Base-by-base conservation (phyloP, 441 rosid genomes). In the Kokia cookei region DNA sequence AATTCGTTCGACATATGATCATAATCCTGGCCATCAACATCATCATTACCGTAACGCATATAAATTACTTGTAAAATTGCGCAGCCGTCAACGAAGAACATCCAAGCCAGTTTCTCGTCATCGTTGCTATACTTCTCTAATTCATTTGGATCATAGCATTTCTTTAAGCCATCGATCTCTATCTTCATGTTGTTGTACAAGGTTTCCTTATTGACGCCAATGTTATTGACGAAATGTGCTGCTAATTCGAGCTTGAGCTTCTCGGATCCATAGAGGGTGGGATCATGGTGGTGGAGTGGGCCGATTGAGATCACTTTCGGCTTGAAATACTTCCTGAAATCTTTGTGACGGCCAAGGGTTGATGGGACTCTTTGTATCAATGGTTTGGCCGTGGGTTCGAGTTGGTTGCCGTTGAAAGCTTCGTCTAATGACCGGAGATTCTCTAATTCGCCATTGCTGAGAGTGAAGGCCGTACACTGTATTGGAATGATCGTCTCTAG, bases 11-110 rank as follows among this genome's bases (percentile, higher is more conserved):
- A 19, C 22, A 19, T 19, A 19, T 19, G 22, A 19, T 19, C 22
- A 19, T 19, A 19, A 19, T 19, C 22, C 0, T 19, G 22, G 22
- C 22, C 22, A 19, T 19, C 22, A 19, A 19, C 22, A 19, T 19
- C 22, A 19, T 19, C 22, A 19, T 19, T 19, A 19, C 5, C 66
- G 37, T n/a, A 3, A 13, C 27, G 7, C 27, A 63, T 3, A 32
- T 12, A 77, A 50, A 69, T 29, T 5, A 42, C 71, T 66, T 76
- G 75, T 29, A 77, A 50, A 13, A 72, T 17, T 7, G 72, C 50
- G 27, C 76, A 72, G 1, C 76, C 80, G 22, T 77, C 80, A 53
- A 77, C 51, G 17, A 77, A 66, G 35, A 72, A 58, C 63, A 72
- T 65, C 80, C 70, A 50, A 2, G 73, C 10, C 15, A 75, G 45